Percentiles rank a stretch among this genome's conserved stretches.
Conservation (phyloP, 352 stramenopile genomes). For the Phytophthora tentaculata region DNA sequence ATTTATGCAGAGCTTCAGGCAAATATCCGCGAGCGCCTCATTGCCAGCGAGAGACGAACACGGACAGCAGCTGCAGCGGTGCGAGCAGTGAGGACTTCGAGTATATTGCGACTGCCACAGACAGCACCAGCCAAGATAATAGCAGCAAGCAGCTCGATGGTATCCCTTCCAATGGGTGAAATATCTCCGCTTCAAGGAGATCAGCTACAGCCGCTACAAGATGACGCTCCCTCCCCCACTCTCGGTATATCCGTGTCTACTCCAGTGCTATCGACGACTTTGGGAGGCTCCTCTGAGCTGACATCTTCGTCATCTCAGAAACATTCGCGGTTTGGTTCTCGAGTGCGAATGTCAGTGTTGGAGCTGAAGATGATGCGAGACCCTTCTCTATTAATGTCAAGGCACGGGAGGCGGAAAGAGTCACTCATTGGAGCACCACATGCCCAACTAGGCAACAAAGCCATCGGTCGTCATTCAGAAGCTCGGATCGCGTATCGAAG, state of each 20-base stretch:
- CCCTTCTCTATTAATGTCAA: slow-evolving; percentile 12
- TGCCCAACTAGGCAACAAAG: slow-evolving; percentile 26
- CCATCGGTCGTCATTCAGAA: slow-evolving; percentile 57
- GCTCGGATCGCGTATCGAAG: slow-evolving; percentile 56
- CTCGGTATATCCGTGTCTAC: slow-evolving; percentile 20
- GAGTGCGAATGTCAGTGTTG: slow-evolving; percentile 23
- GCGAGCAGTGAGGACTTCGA: slow-evolving; percentile 4
- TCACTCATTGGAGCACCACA: slow-evolving; percentile 49
- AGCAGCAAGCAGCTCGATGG: slow-evolving; percentile 8
- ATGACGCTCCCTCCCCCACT: background rate
- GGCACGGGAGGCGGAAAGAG: slow-evolving; percentile 30
- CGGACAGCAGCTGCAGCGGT: slow-evolving; percentile 31
- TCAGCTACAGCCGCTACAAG: slow-evolving; percentile 2
- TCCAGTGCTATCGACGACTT: slow-evolving; percentile 8
- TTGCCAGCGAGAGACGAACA: slow-evolving; percentile 29
- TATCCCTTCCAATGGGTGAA: slow-evolving; percentile 7
- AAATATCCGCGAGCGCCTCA: slow-evolving; percentile 31
- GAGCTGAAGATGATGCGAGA: slow-evolving; percentile 23
- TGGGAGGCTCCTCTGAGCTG: background rate
- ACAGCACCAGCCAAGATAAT: slow-evolving; percentile 28
- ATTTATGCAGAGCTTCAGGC: slow-evolving; percentile 30
- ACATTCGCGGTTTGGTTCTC: slow-evolving; percentile 19
- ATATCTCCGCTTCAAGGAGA: slow-evolving; percentile 9
- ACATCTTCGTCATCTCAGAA: slow-evolving; percentile 7
- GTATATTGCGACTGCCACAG: slow-evolving; percentile 12